Conservation (phyloP, 2,329 filamentous ascomycete species). For the Fusarium pseudonygamai region DNA sequence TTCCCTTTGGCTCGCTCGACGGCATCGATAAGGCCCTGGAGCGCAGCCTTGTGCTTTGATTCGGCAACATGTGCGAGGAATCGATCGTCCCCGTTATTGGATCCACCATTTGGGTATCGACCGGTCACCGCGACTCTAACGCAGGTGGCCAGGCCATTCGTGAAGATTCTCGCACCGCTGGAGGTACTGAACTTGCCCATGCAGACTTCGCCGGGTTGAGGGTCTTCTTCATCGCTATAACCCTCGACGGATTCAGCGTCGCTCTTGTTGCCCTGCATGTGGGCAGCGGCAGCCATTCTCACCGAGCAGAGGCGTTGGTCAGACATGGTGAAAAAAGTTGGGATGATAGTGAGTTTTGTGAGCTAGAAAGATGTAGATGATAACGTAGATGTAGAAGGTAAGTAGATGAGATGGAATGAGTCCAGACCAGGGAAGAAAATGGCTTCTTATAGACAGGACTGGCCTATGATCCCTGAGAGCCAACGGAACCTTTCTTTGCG, state of each 20-base stretch:
- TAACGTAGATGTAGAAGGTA: no score
- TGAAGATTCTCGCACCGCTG: not conserved
- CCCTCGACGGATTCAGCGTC: not conserved
- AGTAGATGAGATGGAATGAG: not conserved
- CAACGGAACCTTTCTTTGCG: not conserved
- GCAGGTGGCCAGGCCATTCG: not conserved
- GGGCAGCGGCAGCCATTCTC: not conserved
- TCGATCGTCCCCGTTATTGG: not conserved
- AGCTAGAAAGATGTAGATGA: no score
- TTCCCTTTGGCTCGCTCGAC: not conserved
- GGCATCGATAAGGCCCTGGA: not conserved
- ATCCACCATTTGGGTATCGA: not conserved
- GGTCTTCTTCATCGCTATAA: not conserved
- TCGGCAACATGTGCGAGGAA: not conserved
- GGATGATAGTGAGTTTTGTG: not conserved
- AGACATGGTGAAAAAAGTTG: not conserved
- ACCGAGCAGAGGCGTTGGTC: not conserved
- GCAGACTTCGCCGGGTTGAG: not conserved
- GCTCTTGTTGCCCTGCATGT: not conserved
- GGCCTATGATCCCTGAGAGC: not conserved
- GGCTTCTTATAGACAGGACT: not conserved
- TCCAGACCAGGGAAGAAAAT: not conserved
- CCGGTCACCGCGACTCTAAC: not conserved
- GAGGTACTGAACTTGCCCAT: not conserved
- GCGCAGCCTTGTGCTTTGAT: not conserved